Evolutionary conservation across 2,329 filamentous ascomycete species (phyloP), one percentile per base, ranked within the genome.

Genomic region (Colletotrichum acutatum): DNA sequence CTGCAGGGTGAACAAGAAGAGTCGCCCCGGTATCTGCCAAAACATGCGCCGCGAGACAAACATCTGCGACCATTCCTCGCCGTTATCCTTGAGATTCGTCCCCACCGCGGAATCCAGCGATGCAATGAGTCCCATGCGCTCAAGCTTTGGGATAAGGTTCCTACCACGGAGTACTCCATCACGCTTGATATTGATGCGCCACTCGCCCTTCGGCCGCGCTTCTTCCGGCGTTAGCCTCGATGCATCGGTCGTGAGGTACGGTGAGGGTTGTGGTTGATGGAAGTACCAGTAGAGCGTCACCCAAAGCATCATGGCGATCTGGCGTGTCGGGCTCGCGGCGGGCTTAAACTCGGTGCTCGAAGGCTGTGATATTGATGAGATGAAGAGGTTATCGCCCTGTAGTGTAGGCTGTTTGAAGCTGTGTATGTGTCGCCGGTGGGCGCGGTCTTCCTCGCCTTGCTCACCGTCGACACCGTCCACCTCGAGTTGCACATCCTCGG

Each of bases 271-370:
- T 1, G 91, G 89, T 81, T 97, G 94, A 83, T 98, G 95, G 78
- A 98, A 98, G 85, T 98, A 98, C 96, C 96, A 98, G 86, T 95
- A 98, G 54, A 98, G 86, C 1, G 95, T 95, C 42, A 95, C 91
- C 94, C 95, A 98, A 7, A 98, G 88, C 93, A 98, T 97, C 94
- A 98, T 95, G 76, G 96, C 96, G 73, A 98, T 94, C 83, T 97
- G 94, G 57, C 95, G 88, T 0, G 95, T 97, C 0, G 94, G 94
- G 74, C 95, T 97, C 16, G 88, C 91, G 1, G 93, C 90, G 1
- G 94, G 91, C 79, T 93, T 94, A 84, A 93, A 97, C 61, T 98
- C 95, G 79, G 84, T 90, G 80, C 87, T 93, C 62, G 93, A 93
- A 0, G 96, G 95, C 76, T 93, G 94, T 62, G 94, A 96, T 75